Percentiles rank a stretch among this genome's conserved stretches.
These are phyloP conservation scores for Arthrobotrys musiformis DNA, from an alignment of 2,329 filamentous ascomycete species.

Conservation along the genomic window DNA sequence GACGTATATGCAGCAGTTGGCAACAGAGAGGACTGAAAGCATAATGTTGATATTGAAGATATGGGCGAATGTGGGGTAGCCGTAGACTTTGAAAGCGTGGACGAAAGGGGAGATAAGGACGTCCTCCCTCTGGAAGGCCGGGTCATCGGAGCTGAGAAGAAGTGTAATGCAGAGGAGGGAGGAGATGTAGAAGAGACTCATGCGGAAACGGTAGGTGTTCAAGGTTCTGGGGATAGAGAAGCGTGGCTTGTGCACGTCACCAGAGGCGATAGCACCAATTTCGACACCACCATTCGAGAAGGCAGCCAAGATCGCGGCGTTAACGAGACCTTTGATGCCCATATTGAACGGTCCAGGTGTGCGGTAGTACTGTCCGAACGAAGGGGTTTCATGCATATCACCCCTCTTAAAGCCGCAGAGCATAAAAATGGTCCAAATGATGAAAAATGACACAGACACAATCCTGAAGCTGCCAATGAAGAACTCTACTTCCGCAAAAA, in stretches of 20 bases:
- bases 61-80: conserved; percentile 40
- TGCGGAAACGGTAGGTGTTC: conserved; percentile 55
- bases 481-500: conserved; percentile 55
- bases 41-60: conserved; percentile 53
- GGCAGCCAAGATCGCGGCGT: conserved; percentile 49
- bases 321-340: conserved; percentile 52
- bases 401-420: conserved; percentile 42
- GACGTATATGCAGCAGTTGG: conserved; percentile 55
- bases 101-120: conserved; percentile 51
- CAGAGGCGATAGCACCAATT: conserved; percentile 51
- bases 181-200: conserved; percentile 53
- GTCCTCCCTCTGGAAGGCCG: conserved; percentile 28
- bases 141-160: conserved; percentile 41
- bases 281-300: conserved; percentile 55
- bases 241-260: conserved; percentile 51
- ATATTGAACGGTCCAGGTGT: conserved; percentile 48
- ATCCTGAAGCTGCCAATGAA: conserved; percentile 49
- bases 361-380: conserved; percentile 39
- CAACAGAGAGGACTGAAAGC: conserved; percentile 49
- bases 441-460: conserved; percentile 44
- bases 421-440: conserved; percentile 55
- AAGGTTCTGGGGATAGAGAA: conserved; percentile 49
- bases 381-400: conserved; percentile 24
- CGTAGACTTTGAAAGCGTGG: conserved; percentile 27
- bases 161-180: conserved; percentile 49